These are phyloP conservation scores for Aureobasidium uvarum DNA, from an alignment of 2,329 filamentous ascomycete species.

Conservation along the genomic window DNA sequence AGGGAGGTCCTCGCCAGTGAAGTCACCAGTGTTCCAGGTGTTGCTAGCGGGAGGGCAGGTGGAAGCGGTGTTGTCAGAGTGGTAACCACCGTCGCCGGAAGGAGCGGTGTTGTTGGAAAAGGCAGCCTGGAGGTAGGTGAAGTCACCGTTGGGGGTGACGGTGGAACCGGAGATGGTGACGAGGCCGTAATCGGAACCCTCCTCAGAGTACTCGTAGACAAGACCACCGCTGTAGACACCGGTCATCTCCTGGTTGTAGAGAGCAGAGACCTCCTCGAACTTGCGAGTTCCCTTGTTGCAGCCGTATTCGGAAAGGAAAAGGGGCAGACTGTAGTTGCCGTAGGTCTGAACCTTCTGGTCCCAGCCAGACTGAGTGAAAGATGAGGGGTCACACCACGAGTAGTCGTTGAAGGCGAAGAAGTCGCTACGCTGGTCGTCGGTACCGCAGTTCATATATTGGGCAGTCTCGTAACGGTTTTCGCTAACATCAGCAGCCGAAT, in stretches of 20 bases:
- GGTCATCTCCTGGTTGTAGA: constrained; percentile 84
- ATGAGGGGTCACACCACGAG: constrained; percentile 74
- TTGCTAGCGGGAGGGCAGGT: constrained; percentile 54
- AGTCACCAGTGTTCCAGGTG: constrained; percentile 57
- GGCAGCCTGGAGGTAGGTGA: constrained; percentile 54
- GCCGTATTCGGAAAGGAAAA: constrained; percentile 95
- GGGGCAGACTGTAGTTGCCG: constrained; percentile 78
- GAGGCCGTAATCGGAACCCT: constrained; percentile 76
- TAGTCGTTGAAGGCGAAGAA: constrained; percentile 91
- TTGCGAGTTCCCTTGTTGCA: constrained; percentile 79
- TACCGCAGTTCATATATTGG: constrained; percentile 89
- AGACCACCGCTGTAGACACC: constrained; percentile 90
- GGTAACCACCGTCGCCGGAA: constrained; percentile 59
- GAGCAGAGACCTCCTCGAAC: constrained; percentile 73
- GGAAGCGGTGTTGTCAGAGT: constrained; percentile 52
- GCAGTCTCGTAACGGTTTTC: constrained; percentile 81
- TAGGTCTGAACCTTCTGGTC: constrained; percentile 86
- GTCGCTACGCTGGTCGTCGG: constrained; percentile 78
- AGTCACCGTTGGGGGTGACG: constrained; percentile 63
- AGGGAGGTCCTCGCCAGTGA: constrained; percentile 51
- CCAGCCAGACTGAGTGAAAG: constrained; percentile 73
- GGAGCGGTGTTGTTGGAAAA: constrained; percentile 53
- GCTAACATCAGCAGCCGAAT: constrained; percentile 81
- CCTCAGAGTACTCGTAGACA: constrained; percentile 89
- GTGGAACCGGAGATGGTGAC: constrained; percentile 60